A percentile compares a stretch with the other conserved stretches of the same genome.
Conservation (phyloP, 306 rosid genomes). For the Acacia crassicarpa region DNA sequence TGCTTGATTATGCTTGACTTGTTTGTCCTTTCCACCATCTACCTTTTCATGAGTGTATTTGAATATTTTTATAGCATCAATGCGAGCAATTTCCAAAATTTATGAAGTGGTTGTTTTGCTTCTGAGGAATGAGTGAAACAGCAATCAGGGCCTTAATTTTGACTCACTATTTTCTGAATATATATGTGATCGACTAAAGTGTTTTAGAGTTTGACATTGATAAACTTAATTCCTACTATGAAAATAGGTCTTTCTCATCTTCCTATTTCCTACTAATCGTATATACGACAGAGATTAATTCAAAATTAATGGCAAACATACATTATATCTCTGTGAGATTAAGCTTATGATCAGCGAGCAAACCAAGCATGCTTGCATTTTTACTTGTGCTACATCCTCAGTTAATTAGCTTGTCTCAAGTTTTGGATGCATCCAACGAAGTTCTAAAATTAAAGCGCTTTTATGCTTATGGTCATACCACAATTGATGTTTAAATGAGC, state of each 20-base stretch:
- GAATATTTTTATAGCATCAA: neutral
- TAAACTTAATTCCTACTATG: neutral
- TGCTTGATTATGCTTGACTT: neutral
- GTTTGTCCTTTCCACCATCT: neutral
- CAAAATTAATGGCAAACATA: neutral
- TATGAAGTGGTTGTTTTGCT: neutral
- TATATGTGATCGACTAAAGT: neutral
- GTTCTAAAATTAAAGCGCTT: neutral
- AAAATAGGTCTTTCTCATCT: neutral
- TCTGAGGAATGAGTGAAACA: neutral
- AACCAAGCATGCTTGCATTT: neutral
- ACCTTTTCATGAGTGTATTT: neutral
- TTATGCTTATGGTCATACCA: neutral
- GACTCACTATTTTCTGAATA: neutral
- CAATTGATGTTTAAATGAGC: neutral
- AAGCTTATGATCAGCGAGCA: neutral
- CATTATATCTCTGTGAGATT: neutral
- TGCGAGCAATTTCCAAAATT: neutral
- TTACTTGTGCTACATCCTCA: neutral
- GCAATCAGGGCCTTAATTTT: neutral
- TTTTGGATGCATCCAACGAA: neutral
- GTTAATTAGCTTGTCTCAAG: neutral
- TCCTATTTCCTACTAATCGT: neutral
- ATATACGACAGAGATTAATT: neutral
- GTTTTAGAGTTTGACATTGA: neutral